These are phyloP conservation scores for Begonia loranthoides DNA, from an alignment of 306 rosid species.

Conservation along the genomic window DNA sequence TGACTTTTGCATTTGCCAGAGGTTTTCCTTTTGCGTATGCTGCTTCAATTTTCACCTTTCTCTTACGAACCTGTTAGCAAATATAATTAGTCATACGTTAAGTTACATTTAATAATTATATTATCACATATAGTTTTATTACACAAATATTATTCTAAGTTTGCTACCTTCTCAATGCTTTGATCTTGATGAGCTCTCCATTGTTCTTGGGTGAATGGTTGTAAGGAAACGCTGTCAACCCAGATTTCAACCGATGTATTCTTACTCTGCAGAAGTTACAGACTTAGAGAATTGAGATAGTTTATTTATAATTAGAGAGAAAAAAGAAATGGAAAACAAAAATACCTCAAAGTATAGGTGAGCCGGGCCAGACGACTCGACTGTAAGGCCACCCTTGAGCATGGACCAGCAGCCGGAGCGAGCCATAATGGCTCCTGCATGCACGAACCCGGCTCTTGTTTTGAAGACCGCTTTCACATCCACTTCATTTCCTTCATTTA, in stretches of 20 bases:
- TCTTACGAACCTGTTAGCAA: slow-evolving; percentile 33
- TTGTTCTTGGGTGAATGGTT: slow-evolving; percentile 45
- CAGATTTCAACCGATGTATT: slow-evolving; percentile 34
- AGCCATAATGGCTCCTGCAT: slow-evolving; percentile 33
- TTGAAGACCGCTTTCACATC: slow-evolving; percentile 35
- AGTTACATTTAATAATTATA: too few relatives aligned
- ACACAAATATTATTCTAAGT: too few relatives aligned
- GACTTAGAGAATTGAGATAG: neutral
- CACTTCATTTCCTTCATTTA: slow-evolving; percentile 21
- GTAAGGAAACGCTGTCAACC: slow-evolving; percentile 55
- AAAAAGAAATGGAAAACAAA: neutral
- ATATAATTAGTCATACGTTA: too few relatives aligned
- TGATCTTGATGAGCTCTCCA: slow-evolving; percentile 50
- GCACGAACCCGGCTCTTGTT: slow-evolving; percentile 21
- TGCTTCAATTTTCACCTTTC: slow-evolving; percentile 29
- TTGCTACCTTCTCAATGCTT: slow-evolving; percentile 33
- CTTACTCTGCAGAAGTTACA: slow-evolving; percentile 27
- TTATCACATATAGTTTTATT: too few relatives aligned
- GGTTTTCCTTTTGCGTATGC: slow-evolving; percentile 38
- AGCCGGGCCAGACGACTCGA: slow-evolving; percentile 29
- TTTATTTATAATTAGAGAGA: neutral
- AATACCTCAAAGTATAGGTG: slow-evolving; percentile 58
- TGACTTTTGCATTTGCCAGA: slow-evolving; percentile 30
- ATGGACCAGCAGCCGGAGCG: slow-evolving; percentile 64
- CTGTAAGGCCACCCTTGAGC: slow-evolving; percentile 71